Evolutionary conservation across 768 basidiomycete species (phyloP).

Genomic region (Suillus cothurnatus): DNA sequence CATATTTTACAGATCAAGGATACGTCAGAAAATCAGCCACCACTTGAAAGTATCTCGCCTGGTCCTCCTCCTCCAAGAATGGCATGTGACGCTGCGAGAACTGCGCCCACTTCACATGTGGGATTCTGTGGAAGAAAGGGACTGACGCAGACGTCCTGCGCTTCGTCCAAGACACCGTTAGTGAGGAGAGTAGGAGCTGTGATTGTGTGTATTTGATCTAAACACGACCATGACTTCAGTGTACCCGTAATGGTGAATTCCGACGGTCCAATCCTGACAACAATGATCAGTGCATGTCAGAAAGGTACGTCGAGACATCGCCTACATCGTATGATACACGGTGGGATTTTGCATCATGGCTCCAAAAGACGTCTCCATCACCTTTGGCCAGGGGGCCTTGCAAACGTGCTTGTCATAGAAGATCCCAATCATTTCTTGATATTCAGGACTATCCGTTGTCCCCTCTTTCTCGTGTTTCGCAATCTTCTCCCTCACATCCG

Average conservation of each 20-base stretch:
- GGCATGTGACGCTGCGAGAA: conserved; percentile 39
- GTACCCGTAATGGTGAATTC: conserved; percentile 39
- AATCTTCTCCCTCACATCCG: conserved; percentile 20
- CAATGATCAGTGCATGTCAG: background rate
- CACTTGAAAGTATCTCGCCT: conserved; percentile 36
- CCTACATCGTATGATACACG: conserved; percentile 18
- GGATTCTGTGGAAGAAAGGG: conserved; percentile 33
- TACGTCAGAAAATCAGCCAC: conserved; percentile 35
- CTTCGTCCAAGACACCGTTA: conserved; percentile 36
- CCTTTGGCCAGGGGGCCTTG: conserved; percentile 31
- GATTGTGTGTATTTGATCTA: conserved; percentile 40
- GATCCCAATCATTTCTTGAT: conserved; percentile 21
- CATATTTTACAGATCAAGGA: background rate
- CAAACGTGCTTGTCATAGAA: conserved; percentile 35
- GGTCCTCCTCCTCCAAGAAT: conserved; percentile 43
- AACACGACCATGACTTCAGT: conserved; percentile 44
- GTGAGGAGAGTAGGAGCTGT: conserved; percentile 36
- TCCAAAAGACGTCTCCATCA: conserved; percentile 21
- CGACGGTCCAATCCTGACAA: conserved; percentile 16
- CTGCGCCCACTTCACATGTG: conserved; percentile 31
- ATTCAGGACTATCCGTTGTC: conserved; percentile 28
- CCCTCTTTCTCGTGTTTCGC: conserved; percentile 28
- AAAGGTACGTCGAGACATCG: conserved; percentile 7
- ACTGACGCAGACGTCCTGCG: conserved; percentile 29
- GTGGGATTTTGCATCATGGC: conserved; percentile 20